Conservation (phyloP, 2,329 filamentous ascomycete genomes). For the Magnaporthiopsis poae region DNA sequence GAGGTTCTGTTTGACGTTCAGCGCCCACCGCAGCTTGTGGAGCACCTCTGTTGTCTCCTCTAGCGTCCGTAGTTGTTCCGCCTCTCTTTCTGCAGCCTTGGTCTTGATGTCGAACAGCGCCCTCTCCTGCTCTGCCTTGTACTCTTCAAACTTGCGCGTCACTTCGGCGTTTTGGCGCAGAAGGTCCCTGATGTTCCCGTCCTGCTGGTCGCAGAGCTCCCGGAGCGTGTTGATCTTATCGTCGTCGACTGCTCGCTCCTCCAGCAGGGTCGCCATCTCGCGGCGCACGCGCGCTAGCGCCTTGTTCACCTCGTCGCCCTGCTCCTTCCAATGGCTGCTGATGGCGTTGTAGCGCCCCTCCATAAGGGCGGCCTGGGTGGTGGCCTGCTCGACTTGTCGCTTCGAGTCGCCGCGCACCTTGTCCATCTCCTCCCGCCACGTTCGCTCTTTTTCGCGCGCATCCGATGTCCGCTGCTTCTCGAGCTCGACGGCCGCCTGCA, state of each 20-base stretch:
- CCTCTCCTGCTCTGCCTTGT: slow-evolving; percentile 56
- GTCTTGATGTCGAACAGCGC: slow-evolving; percentile 49
- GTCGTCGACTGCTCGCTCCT: slow-evolving; percentile 50
- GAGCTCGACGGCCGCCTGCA: slow-evolving; percentile 53
- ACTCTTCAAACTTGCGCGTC: slow-evolving; percentile 48
- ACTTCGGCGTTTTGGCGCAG: slow-evolving; percentile 54
- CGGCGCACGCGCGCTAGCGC: slow-evolving; percentile 38
- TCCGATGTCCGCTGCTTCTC: slow-evolving; percentile 53
- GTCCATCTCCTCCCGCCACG: slow-evolving; percentile 55
- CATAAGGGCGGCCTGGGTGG: slow-evolving; percentile 54
- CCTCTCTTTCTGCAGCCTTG: slow-evolving; percentile 46
- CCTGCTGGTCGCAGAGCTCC: slow-evolving; percentile 64
- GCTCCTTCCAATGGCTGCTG: slow-evolving; percentile 56
- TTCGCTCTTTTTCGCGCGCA: slow-evolving; percentile 50
- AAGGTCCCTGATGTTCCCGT: slow-evolving; percentile 54
- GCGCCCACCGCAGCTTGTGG: slow-evolving; percentile 62
- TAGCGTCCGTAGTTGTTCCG: slow-evolving; percentile 50
- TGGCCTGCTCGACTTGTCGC: slow-evolving; percentile 55
- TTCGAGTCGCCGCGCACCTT: slow-evolving; percentile 49
- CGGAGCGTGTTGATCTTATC: slow-evolving; percentile 54
- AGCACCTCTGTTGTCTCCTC: slow-evolving; percentile 50
- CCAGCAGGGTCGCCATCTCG: slow-evolving; percentile 45
- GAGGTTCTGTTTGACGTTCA: slow-evolving; percentile 56
- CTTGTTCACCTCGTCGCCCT: slow-evolving; percentile 51
- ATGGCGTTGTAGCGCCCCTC: slow-evolving; percentile 62